These are phyloP conservation scores for Geotrichum klebahnii DNA, from an alignment of 1,139 yeast genomes.

Conservation along the genomic window DNA sequence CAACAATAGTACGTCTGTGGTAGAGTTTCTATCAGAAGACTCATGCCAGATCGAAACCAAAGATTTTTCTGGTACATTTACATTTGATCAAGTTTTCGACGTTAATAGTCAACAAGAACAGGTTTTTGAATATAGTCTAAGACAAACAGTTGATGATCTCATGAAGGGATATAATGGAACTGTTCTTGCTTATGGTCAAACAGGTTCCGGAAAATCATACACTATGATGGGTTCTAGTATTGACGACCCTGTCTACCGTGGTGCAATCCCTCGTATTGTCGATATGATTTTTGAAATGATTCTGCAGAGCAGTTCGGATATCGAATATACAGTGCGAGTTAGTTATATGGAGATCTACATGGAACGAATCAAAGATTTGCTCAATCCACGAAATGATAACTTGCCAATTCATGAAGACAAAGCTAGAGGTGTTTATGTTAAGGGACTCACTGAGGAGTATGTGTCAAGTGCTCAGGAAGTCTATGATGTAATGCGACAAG, in stretches of 20 bases:
- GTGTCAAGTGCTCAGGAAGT: constrained; percentile 61
- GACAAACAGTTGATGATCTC: constrained; percentile 60
- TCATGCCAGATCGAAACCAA: constrained; percentile 44
- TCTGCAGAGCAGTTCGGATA: constrained; percentile 48
- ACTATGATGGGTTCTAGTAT: constrained; percentile 71
- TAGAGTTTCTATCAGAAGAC: constrained; percentile 48
- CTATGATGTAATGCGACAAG: constrained; percentile 52
- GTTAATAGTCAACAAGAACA: constrained; percentile 51
- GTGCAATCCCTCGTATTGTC: constrained; percentile 71
- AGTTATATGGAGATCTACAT: constrained; percentile 79
- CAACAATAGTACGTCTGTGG: constrained; percentile 30
- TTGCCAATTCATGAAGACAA: constrained; percentile 65
- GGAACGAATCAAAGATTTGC: constrained; percentile 68
- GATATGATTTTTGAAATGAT: constrained; percentile 61
- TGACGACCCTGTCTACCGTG: constrained; percentile 45
- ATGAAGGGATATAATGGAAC: constrained; percentile 82
- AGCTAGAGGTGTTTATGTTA: constrained; percentile 63
- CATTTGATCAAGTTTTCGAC: constrained; percentile 66
- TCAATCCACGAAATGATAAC: constrained; percentile 40
- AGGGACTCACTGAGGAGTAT: constrained; percentile 59
- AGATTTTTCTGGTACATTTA: constrained; percentile 43
- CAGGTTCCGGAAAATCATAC: constrained; percentile 82
- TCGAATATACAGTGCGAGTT: constrained; percentile 65
- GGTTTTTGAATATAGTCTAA: constrained; percentile 58
- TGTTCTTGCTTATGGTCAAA: constrained; percentile 82